Evolutionary conservation across 2,329 filamentous ascomycete genomes (phyloP).

Genomic region (Fusarium miscanthi): DNA sequence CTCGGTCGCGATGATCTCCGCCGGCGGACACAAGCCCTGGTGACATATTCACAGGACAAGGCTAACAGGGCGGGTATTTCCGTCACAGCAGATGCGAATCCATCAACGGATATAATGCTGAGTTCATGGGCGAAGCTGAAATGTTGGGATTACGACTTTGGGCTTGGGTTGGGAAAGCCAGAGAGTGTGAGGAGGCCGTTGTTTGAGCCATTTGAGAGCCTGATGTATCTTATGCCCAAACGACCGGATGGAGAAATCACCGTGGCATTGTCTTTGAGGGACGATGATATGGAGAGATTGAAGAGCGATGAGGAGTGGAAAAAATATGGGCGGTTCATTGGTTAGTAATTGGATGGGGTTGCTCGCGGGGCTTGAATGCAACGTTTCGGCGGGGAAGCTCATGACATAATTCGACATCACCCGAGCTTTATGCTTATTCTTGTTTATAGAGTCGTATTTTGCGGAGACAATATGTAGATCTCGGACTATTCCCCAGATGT

Average conservation of each 20-base stretch:
- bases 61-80: slow-evolving; percentile 52
- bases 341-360: not conserved
- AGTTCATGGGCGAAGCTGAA: slow-evolving; percentile 65
- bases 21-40: slow-evolving; percentile 53
- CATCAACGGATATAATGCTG: slow-evolving; percentile 59
- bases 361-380: not conserved
- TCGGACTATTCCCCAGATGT: not conserved
- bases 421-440: not conserved
- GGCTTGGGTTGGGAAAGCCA: slow-evolving; percentile 57
- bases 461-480: slow-evolving; percentile 14
- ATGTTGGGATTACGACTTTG: slow-evolving; percentile 60
- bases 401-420: not conserved
- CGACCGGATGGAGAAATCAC: slow-evolving; percentile 56
- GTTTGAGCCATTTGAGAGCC: slow-evolving; percentile 58
- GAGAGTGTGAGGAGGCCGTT: slow-evolving; percentile 59
- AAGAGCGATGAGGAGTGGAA: slow-evolving; percentile 56
- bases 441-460: not conserved
- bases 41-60: slow-evolving; percentile 52
- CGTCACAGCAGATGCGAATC: slow-evolving; percentile 51
- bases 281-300: slow-evolving; percentile 60
- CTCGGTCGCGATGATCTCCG: slow-evolving; percentile 52
- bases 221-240: slow-evolving; percentile 63
- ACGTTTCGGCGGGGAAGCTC: not conserved
- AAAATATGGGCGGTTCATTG: slow-evolving; percentile 28
- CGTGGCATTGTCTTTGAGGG: slow-evolving; percentile 57